Evolutionary conservation across 352 stramenopile genomes (phyloP), one percentile per base, ranked within the genome.

Genomic region (Phytophthora multivora): DNA sequence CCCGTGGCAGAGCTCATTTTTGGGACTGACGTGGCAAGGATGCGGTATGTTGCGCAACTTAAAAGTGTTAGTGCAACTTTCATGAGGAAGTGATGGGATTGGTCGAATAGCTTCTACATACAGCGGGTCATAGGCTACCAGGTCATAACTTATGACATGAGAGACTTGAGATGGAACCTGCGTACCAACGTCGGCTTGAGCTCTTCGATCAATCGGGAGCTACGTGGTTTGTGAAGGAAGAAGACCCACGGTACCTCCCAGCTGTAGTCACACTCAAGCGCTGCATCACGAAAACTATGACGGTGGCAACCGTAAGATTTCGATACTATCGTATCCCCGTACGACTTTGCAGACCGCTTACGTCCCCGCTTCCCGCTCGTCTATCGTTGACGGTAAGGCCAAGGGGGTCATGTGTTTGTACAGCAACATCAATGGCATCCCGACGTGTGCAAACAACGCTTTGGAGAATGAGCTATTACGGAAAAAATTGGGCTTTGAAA

Each of bases 231-330:
- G 21, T 49, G 41, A n/a, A n/a, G n/a, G n/a, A n/a, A n/a, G 63
- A 72, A 5, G 72, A 86, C 40, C 54, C 64, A 19, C 64, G 69
- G 8, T 89, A 79, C 35, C 51, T 93, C 9, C 86, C 86, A 49
- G 79, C 79, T 0, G 85, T 90, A 8, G 87, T 94, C 9, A 94
- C 82, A 45, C 91, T 93, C 66, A 98, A 98, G 67, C 93, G 98
- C 77, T 98, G 86, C 76, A 74, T 88, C 25, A 85, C 38, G 86
- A 90, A 9, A 57, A 77, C 53, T 86, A 86, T 51, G 74, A 33
- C 13, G 66, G 66, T 43, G 62, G 85, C 4, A 71, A 81, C 30
- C 79, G 89, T 28, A 80, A 59, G 69, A 80, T 43, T 97, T 98
- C 60, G 79, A 96, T 64, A 23, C 41, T 35, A 49, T 49, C 21